phyloP scores from a whole-genome alignment of 805 yeast species.

The Starmerella vaccinii region DNA sequence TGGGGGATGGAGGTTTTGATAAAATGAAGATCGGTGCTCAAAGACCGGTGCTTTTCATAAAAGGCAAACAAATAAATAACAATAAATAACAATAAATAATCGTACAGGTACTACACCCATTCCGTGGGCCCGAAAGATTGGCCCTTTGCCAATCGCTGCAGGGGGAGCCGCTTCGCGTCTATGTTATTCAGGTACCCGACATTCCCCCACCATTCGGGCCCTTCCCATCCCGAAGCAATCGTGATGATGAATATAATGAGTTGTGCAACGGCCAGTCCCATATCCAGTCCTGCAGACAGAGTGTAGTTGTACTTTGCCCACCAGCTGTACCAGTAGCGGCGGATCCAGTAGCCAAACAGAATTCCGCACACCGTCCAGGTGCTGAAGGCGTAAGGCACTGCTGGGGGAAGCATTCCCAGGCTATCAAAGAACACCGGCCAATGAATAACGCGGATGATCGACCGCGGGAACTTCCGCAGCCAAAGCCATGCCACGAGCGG shows the following conservation, averaged over 20 bases:
- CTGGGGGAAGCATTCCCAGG: slow-evolving; percentile 61
- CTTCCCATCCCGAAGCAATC: slow-evolving; percentile 34
- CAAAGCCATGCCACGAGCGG: slow-evolving; percentile 36
- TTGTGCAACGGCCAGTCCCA: slow-evolving; percentile 57
- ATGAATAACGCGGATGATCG: slow-evolving; percentile 41
- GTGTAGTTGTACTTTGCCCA: slow-evolving; percentile 70
- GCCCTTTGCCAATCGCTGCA: slow-evolving; percentile 32
- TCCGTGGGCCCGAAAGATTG: slow-evolving; percentile 40
- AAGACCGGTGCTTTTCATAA: no score
- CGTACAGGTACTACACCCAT: slow-evolving; percentile 31
- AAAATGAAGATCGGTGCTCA: no score
- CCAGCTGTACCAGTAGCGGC: slow-evolving; percentile 50
- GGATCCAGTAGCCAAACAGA: slow-evolving; percentile 47
- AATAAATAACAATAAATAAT: slow-evolving; percentile 4
- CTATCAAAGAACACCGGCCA: slow-evolving; percentile 60
- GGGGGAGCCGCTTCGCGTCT: slow-evolving; percentile 30
- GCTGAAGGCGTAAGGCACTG: slow-evolving; percentile 58
- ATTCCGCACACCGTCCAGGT: slow-evolving; percentile 47
- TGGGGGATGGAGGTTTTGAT: no score
- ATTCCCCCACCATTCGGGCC: slow-evolving; percentile 62
- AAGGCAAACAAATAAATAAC: neutral
- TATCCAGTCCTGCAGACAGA: slow-evolving; percentile 53
- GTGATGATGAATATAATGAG: slow-evolving; percentile 47
- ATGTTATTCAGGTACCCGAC: slow-evolving; percentile 36
- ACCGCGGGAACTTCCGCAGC: slow-evolving; percentile 34